Conservation (phyloP, 1,284 basidiomycete species). For the Rhodofomes roseus region DNA sequence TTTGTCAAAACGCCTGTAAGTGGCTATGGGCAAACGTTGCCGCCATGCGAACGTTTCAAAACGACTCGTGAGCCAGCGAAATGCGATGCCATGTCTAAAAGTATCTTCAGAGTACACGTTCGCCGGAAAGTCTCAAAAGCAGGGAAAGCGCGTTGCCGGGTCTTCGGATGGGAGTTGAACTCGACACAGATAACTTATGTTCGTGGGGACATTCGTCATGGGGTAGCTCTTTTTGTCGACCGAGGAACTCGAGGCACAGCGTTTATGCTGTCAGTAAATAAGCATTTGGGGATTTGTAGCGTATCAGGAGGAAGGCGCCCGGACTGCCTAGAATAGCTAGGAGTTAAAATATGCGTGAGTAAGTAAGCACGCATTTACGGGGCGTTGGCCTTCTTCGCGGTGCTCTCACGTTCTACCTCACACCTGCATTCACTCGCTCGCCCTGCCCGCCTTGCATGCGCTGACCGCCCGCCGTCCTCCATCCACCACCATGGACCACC, state of each 20-base stretch:
- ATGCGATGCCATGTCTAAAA: too few species aligned
- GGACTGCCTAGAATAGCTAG: neutral
- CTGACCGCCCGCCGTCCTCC: conserved; percentile 15
- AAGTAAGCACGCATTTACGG: neutral
- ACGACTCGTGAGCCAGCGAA: too few species aligned
- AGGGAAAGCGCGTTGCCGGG: neutral
- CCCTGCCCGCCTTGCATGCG: conserved; percentile 18
- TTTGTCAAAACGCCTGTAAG: too few species aligned
- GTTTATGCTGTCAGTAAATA: neutral
- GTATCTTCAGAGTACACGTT: neutral
- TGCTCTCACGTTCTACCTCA: conserved; percentile 8
- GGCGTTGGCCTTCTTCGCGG: conserved; percentile 2
- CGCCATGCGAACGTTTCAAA: too few species aligned
- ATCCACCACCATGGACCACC: conserved; percentile 27
- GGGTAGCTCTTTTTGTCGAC: neutral
- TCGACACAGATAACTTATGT: neutral
- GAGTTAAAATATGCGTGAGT: neutral
- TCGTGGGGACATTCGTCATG: neutral
- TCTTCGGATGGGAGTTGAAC: too few species aligned
- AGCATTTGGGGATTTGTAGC: neutral
- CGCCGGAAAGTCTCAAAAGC: neutral
- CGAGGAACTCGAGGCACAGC: neutral
- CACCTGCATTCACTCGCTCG: neutral
- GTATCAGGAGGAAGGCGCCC: neutral
- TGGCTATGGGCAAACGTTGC: too few species aligned